These are phyloP conservation scores for Phytophthora capsici DNA, from an alignment of 352 stramenopile species.

Conservation along the genomic window DNA sequence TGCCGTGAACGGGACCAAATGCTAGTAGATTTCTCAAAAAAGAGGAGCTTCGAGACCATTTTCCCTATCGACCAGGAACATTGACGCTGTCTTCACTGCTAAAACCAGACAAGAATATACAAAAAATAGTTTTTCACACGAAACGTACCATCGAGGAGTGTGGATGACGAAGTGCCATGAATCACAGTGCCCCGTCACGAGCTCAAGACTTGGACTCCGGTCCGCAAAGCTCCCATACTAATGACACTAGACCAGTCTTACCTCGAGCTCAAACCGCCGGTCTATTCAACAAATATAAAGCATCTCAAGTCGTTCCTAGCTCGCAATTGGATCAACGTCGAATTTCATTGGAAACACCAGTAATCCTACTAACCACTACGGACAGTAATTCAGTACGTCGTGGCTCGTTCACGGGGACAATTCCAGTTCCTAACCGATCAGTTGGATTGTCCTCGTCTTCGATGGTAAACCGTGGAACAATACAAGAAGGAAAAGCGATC, in stretches of 20 bases:
- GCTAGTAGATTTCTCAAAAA: conserved; percentile 20
- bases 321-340: not conserved
- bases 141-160: not conserved
- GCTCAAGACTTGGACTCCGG: conserved; percentile 7
- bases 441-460: conserved; percentile 26
- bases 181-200: conserved; percentile 13
- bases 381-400: conserved; percentile 6
- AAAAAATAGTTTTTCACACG: conserved; percentile 3
- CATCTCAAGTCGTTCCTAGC: conserved; percentile 14
- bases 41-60: conserved; percentile 42
- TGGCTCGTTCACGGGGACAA: conserved; percentile 26
- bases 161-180: conserved; percentile 25
- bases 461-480: conserved; percentile 19
- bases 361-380: not conserved
- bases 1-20: conserved; percentile 58
- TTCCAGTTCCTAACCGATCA: conserved; percentile 27
- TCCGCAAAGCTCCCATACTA: conserved; percentile 12
- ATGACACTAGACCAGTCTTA: conserved; percentile 2
- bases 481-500: conserved; percentile 11
- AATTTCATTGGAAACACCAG: not conserved
- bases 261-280: not conserved
- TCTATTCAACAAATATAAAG: conserved; percentile 16
- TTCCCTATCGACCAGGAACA: conserved; percentile 46
- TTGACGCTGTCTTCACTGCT: not conserved
- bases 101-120: not conserved